Evolutionary conservation across 768 basidiomycete genomes (phyloP).

Genomic region (Suillus americanus): DNA sequence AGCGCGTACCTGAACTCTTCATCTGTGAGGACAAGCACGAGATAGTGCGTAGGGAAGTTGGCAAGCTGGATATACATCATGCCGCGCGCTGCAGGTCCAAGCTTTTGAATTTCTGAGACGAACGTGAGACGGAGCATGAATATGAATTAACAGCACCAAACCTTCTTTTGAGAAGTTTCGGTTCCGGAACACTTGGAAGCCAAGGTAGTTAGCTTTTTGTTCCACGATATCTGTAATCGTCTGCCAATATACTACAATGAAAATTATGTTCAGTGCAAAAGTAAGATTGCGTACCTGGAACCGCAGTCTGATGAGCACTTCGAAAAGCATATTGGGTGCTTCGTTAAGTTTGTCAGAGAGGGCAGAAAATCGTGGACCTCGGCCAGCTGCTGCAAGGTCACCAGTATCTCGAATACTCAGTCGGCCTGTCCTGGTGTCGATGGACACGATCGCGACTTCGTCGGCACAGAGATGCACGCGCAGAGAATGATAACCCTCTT

Average conservation of each 20-base stretch:
- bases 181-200: constrained; percentile 68
- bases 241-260: constrained; percentile 39
- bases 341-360: constrained; percentile 69
- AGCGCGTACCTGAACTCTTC: constrained; percentile 80
- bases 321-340: constrained; percentile 57
- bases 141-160: constrained; percentile 25
- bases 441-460: constrained; percentile 71
- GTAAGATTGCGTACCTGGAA: constrained; percentile 49
- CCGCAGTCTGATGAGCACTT: constrained; percentile 58
- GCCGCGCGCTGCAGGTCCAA: constrained; percentile 62
- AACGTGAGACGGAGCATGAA: constrained; percentile 1
- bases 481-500: constrained; percentile 59
- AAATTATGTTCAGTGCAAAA: not conserved
- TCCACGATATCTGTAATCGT: constrained; percentile 82
- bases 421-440: constrained; percentile 79
- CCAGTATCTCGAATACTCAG: constrained; percentile 80
- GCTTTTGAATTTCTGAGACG: constrained; percentile 61
- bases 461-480: constrained; percentile 73
- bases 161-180: constrained; percentile 71
- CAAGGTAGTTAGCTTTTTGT: constrained; percentile 83
- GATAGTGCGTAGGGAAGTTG: constrained; percentile 78
- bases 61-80: constrained; percentile 75
- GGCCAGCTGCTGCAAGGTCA: constrained; percentile 71
- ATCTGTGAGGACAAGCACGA: constrained; percentile 81
- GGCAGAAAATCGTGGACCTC: constrained; percentile 62